These are phyloP conservation scores for Sugiyamaella valdiviana DNA, from an alignment of 805 yeast genomes.

Conservation along the genomic window DNA sequence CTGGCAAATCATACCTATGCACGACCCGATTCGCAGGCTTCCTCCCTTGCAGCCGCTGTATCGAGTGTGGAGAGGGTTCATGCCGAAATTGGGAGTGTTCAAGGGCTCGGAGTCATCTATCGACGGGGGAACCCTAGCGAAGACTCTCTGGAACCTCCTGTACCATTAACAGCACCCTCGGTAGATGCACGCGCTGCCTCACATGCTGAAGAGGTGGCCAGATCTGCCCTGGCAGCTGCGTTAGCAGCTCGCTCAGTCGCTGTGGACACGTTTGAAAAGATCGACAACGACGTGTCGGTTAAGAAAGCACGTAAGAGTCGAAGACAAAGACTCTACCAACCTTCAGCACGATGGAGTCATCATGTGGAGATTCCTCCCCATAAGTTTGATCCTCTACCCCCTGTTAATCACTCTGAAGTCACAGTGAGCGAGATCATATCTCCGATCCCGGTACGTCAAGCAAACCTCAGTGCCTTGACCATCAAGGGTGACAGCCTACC, in stretches of 20 bases:
- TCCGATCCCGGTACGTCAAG: background rate
- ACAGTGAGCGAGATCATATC: background rate
- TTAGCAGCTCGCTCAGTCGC: constrained; percentile 17
- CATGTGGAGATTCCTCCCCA: background rate
- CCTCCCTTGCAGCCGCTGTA: constrained; percentile 3
- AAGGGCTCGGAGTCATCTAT: background rate
- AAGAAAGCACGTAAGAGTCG: constrained; percentile 3
- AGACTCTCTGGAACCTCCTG: background rate
- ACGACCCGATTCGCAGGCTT: background rate
- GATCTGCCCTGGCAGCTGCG: constrained; percentile 20
- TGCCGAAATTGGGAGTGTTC: background rate
- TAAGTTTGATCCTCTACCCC: background rate
- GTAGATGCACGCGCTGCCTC: background rate
- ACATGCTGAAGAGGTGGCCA: constrained; percentile 1
- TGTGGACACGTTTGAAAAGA: constrained; percentile 16
- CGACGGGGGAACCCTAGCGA: background rate
- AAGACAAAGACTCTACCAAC: constrained; percentile 9
- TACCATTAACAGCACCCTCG: background rate
- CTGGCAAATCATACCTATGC: background rate
- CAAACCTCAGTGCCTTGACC: background rate
- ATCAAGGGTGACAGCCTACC: background rate
- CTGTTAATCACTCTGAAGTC: background rate
- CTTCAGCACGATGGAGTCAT: constrained; percentile 16
- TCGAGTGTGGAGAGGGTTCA: background rate
- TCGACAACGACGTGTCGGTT: constrained; percentile 9